A percentile compares a stretch with the other conserved stretches of the same genome.
Conservation (phyloP, 257 asterid genomes). For the Nicotiana obtusifolia region DNA sequence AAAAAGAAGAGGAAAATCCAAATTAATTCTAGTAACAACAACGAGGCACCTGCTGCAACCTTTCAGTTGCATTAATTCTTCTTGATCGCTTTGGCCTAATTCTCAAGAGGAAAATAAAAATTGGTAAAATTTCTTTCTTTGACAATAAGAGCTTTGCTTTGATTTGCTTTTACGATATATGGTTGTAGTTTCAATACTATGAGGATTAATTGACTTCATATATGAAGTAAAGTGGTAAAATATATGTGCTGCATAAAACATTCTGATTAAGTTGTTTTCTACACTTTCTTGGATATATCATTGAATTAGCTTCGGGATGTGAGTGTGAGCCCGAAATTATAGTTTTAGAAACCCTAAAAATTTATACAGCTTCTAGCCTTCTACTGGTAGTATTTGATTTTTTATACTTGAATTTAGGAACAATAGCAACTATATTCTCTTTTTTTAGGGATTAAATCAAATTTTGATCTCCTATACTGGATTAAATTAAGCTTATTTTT, state of each 20-base stretch:
- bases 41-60: constrained; percentile 14
- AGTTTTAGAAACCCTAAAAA: background rate
- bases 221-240: background rate
- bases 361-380: background rate
- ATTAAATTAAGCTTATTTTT: background rate
- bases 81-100: background rate
- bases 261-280: background rate
- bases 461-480: too few relatives aligned
- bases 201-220: background rate
- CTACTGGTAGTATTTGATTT: background rate
- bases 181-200: background rate
- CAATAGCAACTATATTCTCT: background rate
- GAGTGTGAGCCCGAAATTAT: background rate
- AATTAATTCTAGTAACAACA: constrained; percentile 10
- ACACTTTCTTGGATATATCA: background rate
- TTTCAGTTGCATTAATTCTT: background rate
- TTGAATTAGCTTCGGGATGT: background rate
- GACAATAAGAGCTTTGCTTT: background rate
- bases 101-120: background rate
- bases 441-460: accelerated
- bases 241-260: background rate
- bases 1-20: constrained; percentile 52
- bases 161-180: background rate
- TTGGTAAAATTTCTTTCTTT: constrained; percentile 13
- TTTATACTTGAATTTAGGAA: background rate